Evolutionary conservation across 352 stramenopile species (phyloP).

Genomic region (Phytophthora hibernalis): DNA sequence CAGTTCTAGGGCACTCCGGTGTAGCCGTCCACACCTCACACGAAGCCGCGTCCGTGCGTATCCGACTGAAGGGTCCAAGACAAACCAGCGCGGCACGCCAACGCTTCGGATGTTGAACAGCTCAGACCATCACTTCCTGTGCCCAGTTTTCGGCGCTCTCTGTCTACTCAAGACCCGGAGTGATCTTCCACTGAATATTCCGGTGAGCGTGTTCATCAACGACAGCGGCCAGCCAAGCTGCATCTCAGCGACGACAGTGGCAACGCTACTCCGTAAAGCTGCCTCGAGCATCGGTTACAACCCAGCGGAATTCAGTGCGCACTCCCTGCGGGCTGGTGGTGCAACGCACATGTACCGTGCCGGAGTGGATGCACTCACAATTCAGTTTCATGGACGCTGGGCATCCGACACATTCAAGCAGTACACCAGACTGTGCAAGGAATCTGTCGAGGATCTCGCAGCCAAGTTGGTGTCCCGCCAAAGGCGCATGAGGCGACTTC

Average conservation of each 20-base stretch:
- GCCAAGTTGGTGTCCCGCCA: neutral
- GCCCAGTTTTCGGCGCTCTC: slow-evolving; percentile 3
- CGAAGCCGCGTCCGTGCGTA: neutral
- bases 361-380: slow-evolving; percentile 6
- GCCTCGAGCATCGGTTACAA: neutral
- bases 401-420: slow-evolving; percentile 21
- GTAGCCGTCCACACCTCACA: neutral
- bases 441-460: neutral
- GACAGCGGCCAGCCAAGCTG: neutral
- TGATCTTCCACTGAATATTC: neutral
- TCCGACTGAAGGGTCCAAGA: slow-evolving; percentile 8
- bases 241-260: no score
- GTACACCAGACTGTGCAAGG: slow-evolving; percentile 20
- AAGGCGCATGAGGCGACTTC: neutral
- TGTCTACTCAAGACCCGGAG: neutral
- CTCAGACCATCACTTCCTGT: neutral
- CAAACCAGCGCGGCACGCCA: slow-evolving; percentile 5
- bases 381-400: slow-evolving; percentile 19
- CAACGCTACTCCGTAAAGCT: no score
- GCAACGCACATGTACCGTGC: slow-evolving; percentile 10
- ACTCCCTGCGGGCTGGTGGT: slow-evolving; percentile 13
- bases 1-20: no score
- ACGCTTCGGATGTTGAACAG: slow-evolving; percentile 5
- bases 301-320: neutral
- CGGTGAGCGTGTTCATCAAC: neutral